Conservation (phyloP, 192 early-diverging fungal genomes). For the Umbelopsis ramanniana region DNA sequence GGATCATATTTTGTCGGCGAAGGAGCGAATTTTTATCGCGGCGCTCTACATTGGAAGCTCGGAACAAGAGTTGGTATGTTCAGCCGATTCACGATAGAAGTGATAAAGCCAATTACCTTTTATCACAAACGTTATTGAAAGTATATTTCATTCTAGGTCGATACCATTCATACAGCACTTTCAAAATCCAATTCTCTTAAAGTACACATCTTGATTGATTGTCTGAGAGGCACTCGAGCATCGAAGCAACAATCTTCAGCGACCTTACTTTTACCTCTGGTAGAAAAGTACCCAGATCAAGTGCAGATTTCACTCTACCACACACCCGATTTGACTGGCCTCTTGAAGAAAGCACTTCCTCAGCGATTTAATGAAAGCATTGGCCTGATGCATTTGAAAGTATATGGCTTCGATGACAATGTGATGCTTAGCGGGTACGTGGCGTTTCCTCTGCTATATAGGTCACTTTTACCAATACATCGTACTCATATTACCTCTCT, state of each 20-base stretch:
- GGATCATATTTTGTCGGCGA: conserved; percentile 71
- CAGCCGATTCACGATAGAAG: no score
- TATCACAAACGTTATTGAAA: not conserved
- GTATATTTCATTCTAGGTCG: conserved; percentile 58
- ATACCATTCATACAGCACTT: conserved; percentile 64
- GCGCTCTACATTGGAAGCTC: conserved; percentile 89
- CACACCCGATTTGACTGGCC: conserved; percentile 77
- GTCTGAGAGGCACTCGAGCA: conserved; percentile 79
- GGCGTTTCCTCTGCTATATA: not conserved
- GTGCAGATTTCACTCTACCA: conserved; percentile 83
- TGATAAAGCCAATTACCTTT: not conserved
- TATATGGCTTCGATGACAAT: conserved; percentile 87
- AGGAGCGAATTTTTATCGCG: conserved; percentile 76
- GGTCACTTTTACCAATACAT: not conserved
- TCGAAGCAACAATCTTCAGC: conserved; percentile 65
- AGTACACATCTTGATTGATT: conserved; percentile 86
- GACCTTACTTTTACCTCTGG: conserved; percentile 64
- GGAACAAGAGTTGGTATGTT: conserved; percentile 76
- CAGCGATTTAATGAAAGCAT: conserved; percentile 91
- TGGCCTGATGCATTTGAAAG: conserved; percentile 95
- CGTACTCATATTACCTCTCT: conserved; percentile 15
- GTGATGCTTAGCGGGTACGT: conserved; percentile 80
- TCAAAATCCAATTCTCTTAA: conserved; percentile 51
- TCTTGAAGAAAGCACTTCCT: conserved; percentile 75
- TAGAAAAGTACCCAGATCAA: conserved; percentile 66